Evolutionary conservation across 108 stramenopile species (phyloP).

Genomic region (Cyclotella baltica): DNA sequence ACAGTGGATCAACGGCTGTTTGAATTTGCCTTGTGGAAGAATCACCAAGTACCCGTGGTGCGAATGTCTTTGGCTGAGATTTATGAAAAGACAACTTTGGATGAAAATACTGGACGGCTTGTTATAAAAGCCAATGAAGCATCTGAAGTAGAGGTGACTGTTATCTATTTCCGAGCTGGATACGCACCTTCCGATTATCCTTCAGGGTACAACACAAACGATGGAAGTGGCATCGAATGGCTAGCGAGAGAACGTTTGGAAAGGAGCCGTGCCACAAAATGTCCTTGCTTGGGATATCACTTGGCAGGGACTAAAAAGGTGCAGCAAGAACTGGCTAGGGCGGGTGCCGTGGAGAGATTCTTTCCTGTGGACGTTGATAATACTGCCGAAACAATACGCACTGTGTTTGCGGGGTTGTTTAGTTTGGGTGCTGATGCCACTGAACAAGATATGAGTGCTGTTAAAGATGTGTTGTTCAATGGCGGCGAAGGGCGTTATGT

Average conservation of each 20-base stretch:
- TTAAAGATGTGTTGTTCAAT: slow-evolving; percentile 65
- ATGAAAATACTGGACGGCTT: slow-evolving; percentile 60
- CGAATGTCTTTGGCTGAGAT: slow-evolving; percentile 77
- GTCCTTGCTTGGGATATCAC: slow-evolving; percentile 94
- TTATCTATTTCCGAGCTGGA: slow-evolving; percentile 96
- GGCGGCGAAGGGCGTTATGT: slow-evolving; percentile 82
- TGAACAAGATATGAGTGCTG: slow-evolving; percentile 71
- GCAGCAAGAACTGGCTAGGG: slow-evolving; percentile 93
- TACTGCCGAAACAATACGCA: slow-evolving; percentile 59
- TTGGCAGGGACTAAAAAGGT: slow-evolving; percentile 98
- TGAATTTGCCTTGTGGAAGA: slow-evolving; percentile 88
- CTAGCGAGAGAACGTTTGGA: slow-evolving; percentile 86
- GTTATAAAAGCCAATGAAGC: slow-evolving; percentile 23
- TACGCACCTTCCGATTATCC: slow-evolving; percentile 97
- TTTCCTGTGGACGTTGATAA: slow-evolving; percentile 57
- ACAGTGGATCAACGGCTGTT: slow-evolving; percentile 95
- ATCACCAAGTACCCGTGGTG: slow-evolving; percentile 80
- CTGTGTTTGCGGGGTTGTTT: slow-evolving; percentile 85
- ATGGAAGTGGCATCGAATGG: slow-evolving; percentile 83
- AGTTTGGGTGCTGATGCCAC: slow-evolving; percentile 79
- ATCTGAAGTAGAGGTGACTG: slow-evolving; percentile 61
- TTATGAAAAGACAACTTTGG: slow-evolving; percentile 39
- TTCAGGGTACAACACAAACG: slow-evolving; percentile 58
- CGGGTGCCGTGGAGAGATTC: slow-evolving; percentile 89
- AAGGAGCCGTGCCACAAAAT: slow-evolving; percentile 87